Conservation (phyloP, 495 filamentous ascomycete species). For the Annulohypoxylon stygium region DNA sequence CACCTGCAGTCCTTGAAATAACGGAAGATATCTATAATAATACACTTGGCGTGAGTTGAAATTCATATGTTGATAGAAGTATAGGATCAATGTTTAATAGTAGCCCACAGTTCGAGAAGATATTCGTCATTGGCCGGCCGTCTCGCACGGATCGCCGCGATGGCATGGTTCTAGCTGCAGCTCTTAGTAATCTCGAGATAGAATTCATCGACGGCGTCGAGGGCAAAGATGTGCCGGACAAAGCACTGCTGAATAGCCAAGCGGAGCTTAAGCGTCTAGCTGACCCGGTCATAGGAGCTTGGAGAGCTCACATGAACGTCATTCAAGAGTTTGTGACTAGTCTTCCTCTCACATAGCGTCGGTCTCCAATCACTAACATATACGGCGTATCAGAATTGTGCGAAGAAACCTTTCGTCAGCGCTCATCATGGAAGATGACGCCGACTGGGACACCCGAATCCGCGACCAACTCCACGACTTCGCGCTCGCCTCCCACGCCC, state of each 20-base stretch:
- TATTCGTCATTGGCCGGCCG: constrained; percentile 66
- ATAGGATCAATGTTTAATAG: neutral
- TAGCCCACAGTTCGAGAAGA: constrained; percentile 63
- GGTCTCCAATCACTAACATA: neutral
- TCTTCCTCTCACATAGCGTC: neutral
- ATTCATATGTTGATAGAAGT: neutral
- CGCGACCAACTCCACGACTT: constrained; percentile 64
- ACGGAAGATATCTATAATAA: constrained; percentile 40
- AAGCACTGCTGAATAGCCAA: constrained; percentile 52
- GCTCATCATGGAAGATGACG: constrained; percentile 70
- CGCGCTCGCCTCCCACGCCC: constrained; percentile 56
- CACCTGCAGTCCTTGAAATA: neutral
- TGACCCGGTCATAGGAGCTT: constrained; percentile 40
- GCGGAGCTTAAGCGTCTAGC: constrained; percentile 23
- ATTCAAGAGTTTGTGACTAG: constrained; percentile 46
- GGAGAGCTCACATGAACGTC: constrained; percentile 50
- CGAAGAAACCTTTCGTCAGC: constrained; percentile 61
- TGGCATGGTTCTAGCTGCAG: constrained; percentile 63
- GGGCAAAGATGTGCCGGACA: constrained; percentile 54
- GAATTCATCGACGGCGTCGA: constrained; percentile 64
- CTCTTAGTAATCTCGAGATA: constrained; percentile 61
- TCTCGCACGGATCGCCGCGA: constrained; percentile 68
- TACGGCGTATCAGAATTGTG: constrained; percentile 53
- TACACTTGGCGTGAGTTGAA: constrained; percentile 41
- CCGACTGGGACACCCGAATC: constrained; percentile 68